Conservation (phyloP, 768 basidiomycete species). For the Kwoniella sp. region DNA sequence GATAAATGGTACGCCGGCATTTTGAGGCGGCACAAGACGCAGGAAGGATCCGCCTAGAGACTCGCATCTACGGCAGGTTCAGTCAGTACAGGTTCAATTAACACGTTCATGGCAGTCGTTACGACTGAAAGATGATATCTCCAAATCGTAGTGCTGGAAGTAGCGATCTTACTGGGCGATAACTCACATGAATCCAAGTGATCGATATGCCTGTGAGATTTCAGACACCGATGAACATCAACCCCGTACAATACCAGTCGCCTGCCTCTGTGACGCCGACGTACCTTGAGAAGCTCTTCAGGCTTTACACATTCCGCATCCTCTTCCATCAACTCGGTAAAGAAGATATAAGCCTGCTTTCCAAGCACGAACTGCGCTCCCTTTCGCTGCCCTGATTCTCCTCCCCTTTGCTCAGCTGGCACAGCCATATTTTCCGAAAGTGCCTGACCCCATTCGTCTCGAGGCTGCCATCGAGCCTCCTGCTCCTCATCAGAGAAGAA, state of each 20-base stretch:
- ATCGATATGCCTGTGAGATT: conserved; percentile 15
- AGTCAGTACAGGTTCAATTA: too few species aligned
- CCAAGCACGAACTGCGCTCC: not conserved
- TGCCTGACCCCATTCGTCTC: not conserved
- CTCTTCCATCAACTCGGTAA: not conserved
- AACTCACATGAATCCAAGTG: conserved; percentile 21
- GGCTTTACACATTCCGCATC: not conserved
- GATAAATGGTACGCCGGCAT: conserved; percentile 15
- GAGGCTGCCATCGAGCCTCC: conserved; percentile 5
- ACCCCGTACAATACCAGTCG: too few species aligned
- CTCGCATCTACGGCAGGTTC: not conserved
- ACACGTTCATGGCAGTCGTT: too few species aligned
- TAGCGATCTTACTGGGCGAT: too few species aligned
- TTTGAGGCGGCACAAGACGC: conserved; percentile 13
- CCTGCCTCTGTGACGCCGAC: too few species aligned
- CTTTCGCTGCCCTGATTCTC: not conserved
- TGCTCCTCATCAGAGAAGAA: conserved; percentile 1
- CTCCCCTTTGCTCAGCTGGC: not conserved
- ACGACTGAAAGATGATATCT: too few species aligned
- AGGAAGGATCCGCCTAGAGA: conserved; percentile 13
- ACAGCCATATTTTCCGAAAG: not conserved
- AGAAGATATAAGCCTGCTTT: not conserved
- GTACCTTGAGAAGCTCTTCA: not conserved
- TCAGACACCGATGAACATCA: too few species aligned
- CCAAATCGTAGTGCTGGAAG: too few species aligned